Evolutionary conservation across 2,329 filamentous ascomycete genomes (phyloP).

Genomic region (Sporothrix pallida): DNA sequence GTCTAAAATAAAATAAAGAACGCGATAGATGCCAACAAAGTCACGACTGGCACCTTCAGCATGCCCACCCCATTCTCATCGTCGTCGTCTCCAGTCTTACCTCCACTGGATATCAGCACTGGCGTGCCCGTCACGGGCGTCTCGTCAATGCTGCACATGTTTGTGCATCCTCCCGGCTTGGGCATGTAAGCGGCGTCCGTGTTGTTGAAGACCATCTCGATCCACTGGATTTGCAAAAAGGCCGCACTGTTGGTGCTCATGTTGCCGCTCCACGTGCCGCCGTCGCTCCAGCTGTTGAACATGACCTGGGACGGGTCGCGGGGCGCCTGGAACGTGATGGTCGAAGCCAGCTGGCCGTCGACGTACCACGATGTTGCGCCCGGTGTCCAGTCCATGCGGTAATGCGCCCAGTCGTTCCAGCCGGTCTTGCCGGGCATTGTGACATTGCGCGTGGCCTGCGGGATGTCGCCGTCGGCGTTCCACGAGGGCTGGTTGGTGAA

Average conservation of each 20-base stretch:
- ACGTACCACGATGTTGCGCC: slow-evolving; percentile 56
- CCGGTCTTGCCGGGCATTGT: slow-evolving; percentile 45
- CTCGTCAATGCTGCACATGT: slow-evolving; percentile 50
- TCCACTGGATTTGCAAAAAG: slow-evolving; percentile 58
- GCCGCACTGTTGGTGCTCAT: slow-evolving; percentile 51
- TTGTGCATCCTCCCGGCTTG: slow-evolving; percentile 41
- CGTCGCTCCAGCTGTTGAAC: slow-evolving; percentile 60
- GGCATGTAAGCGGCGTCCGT: slow-evolving; percentile 42
- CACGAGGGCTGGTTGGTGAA: slow-evolving; percentile 61
- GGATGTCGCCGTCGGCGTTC: slow-evolving; percentile 50
- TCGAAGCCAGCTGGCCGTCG: slow-evolving; percentile 51
- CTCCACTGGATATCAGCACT: slow-evolving; percentile 42
- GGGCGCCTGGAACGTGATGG: slow-evolving; percentile 57
- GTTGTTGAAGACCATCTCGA: slow-evolving; percentile 56
- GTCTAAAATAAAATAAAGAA: neutral
- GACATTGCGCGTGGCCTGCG: slow-evolving; percentile 50
- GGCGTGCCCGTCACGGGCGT: slow-evolving; percentile 47
- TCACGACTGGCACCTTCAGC: neutral
- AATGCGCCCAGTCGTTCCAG: slow-evolving; percentile 58
- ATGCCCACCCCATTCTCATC: neutral
- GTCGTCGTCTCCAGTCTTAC: slow-evolving; percentile 22
- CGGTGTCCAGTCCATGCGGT: slow-evolving; percentile 59
- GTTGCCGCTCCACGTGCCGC: slow-evolving; percentile 57
- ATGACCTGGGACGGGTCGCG: slow-evolving; percentile 53
- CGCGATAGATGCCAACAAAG: neutral